Conservation (phyloP, 2,329 filamentous ascomycete genomes). For the Monilinia fructicola region DNA sequence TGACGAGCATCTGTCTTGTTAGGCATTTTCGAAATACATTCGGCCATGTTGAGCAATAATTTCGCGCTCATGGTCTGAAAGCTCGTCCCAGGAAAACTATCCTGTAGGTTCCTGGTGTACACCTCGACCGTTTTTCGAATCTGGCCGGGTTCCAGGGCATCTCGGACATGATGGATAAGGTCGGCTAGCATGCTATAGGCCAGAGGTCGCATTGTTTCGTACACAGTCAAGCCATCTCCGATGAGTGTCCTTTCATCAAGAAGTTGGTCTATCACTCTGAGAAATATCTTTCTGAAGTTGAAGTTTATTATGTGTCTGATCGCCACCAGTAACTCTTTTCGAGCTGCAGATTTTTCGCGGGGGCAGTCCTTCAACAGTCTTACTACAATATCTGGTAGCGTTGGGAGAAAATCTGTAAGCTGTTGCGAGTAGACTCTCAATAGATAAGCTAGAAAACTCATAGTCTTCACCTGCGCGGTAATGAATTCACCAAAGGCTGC, state of each 20-base stretch:
- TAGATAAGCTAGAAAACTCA: constrained; percentile 96
- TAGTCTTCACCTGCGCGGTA: constrained; percentile 96
- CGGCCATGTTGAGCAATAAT: constrained; percentile 93
- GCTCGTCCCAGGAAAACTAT: constrained; percentile 94
- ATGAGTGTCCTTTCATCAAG: constrained; percentile 92
- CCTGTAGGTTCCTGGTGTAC: constrained; percentile 93
- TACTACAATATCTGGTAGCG: constrained; percentile 85
- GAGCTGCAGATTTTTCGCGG: constrained; percentile 85
- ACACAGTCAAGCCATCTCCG: constrained; percentile 92
- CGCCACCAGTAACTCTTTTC: constrained; percentile 93
- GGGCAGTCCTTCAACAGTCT: constrained; percentile 91
- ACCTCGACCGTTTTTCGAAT: constrained; percentile 96
- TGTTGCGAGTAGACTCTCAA: constrained; percentile 85
- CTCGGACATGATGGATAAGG: constrained; percentile 93
- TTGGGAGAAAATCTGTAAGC: constrained; percentile 81
- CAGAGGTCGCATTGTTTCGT: constrained; percentile 91
- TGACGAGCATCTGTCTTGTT: constrained; percentile 94
- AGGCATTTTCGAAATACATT: constrained; percentile 90
- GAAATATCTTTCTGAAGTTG: constrained; percentile 93
- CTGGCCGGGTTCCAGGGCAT: constrained; percentile 82
- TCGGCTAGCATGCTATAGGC: constrained; percentile 99
- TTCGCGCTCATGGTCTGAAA: constrained; percentile 99
- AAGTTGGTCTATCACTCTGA: constrained; percentile 91
- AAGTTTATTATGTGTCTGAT: constrained; percentile 99
- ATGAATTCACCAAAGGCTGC: constrained; percentile 97